Evolutionary conservation across 78 protist species (phyloP), one percentile per base, ranked within the genome.

Genomic region (Neovahlkampfia damariscottae): DNA sequence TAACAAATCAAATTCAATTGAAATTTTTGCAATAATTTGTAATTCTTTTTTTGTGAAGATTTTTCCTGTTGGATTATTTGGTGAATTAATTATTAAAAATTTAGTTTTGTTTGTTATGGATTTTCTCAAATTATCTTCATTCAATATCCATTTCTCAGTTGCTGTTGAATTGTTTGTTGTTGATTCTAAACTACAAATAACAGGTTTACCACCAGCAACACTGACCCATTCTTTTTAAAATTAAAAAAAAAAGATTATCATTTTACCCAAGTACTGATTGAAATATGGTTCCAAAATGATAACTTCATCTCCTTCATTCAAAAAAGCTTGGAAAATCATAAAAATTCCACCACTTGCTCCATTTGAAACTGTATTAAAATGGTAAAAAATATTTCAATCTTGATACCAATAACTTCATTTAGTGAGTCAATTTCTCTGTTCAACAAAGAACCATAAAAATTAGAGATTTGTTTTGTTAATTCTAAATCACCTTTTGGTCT

Each of bases 221-320:
- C 4, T 2, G 67, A 81, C 77, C 62, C 5, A 78, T 30, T 4
- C 70, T 27, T 50, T 19, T n/a, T 69, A 69, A 10, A 19, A 69
- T 19, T 28, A 29, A 19, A 69, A 69, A n/a, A n/a, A n/a, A n/a
- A n/a, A n/a, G n/a, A n/a, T n/a, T n/a, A n/a, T n/a, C n/a, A n/a
- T n/a, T n/a, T n/a, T n/a, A n/a, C n/a, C n/a, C n/a, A 2, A 5
- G 58, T 67, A 79, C 67, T 5, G 3, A 36, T 90, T 92, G 77
- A 79, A 92, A 59, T 74, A 89, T 8, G 96, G 96, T 68, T 92
- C 93, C 9, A 92, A 77, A n/a, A 82, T 8, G 7, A 92, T 40
- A 41, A 89, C 93, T 58, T 92, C 94, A 8, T 92, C 96, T 5
- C 92, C 95, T 8, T 79, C 80, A 1, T 66, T 30, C 3, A 91